Base-by-base conservation (phyloP, 164 flowering plant genomes). In the Piper betle region DNA sequence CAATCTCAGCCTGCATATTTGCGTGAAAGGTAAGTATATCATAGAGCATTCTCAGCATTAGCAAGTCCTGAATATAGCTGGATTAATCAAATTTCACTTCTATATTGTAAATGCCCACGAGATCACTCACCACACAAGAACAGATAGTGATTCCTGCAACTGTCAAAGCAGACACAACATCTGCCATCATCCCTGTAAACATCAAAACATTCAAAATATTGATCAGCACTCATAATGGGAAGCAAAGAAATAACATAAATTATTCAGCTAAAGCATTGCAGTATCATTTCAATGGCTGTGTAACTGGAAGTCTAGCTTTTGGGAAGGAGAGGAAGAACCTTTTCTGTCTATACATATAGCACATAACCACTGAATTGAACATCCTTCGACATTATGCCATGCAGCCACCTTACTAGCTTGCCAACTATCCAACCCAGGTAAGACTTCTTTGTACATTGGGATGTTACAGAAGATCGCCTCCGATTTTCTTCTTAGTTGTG, bases 361-460 rank as follows among this genome's bases (percentile, higher is more conserved):
- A 70, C 79, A 83, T 53, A 93, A 72, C 98, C 98, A 93, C 58
- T 78, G 87, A 65, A 93, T 72, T 53, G 97, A 90, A 40, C 80
- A 87, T 56, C 94, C 94, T 80, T 87, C 94, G 39, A 78, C 75
- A 65, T 75, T 79, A 75, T 90, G 92, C 98, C 98, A 93, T 64
- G 88, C 68, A 58, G 83, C 72, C 70, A 93, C 68, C 73, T 90
- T 93, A 71, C 77, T 73, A 46, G 84, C 67, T 71, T 68, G 78
- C 98, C 98, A 90, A 74, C 82, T 78, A 62, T 87, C 94, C 52
- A 93, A 66, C 64, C 85, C 81, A 50, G 98, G 96, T 71, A 90
- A 65, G n/a, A 86, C 87, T 65, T 87, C 97, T 74, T 78, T 84
- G 68, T 80, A 82, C 75, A 71, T 66, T 13, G 91, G 84, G 65